These are phyloP conservation scores for Achlya hypogyna DNA, from an alignment of 352 stramenopile species.

Conservation along the genomic window DNA sequence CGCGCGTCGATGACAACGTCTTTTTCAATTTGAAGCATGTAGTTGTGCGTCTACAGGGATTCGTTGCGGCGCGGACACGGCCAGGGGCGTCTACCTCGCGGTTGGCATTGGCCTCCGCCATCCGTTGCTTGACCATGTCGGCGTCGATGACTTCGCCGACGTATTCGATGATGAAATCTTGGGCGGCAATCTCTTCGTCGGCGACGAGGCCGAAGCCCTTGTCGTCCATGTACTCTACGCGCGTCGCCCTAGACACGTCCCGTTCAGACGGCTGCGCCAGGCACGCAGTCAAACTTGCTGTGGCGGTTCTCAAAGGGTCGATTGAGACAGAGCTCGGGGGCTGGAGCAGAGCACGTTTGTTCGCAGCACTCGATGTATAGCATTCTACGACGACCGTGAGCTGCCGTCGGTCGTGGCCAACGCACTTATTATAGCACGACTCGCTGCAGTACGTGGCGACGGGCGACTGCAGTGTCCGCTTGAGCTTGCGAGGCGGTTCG, in stretches of 20 bases:
- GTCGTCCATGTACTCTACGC: conserved; percentile 64
- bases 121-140: conserved; percentile 52
- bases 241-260: conserved; percentile 26
- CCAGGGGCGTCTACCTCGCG: background rate
- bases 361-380: conserved; percentile 73
- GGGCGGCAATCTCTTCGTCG: conserved; percentile 59
- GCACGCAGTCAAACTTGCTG: conserved; percentile 32
- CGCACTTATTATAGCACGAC: conserved; percentile 53
- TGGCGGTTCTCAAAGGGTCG: conserved; percentile 57
- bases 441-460: conserved; percentile 44
- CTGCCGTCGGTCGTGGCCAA: too few relatives aligned
- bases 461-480: background rate
- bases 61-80: background rate
- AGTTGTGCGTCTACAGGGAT: conserved; percentile 54
- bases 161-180: conserved; percentile 91
- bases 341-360: conserved; percentile 64
- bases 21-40: conserved; percentile 83
- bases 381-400: too few relatives aligned
- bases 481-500: background rate
- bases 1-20: conserved; percentile 80
- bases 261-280: background rate
- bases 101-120: background rate
- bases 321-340: conserved; percentile 58
- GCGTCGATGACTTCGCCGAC: conserved; percentile 90
- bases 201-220: conserved; percentile 87